These are phyloP conservation scores for Exophiala sp. DNA, from an alignment of 2,329 filamentous ascomycete genomes.

Conservation along the genomic window DNA sequence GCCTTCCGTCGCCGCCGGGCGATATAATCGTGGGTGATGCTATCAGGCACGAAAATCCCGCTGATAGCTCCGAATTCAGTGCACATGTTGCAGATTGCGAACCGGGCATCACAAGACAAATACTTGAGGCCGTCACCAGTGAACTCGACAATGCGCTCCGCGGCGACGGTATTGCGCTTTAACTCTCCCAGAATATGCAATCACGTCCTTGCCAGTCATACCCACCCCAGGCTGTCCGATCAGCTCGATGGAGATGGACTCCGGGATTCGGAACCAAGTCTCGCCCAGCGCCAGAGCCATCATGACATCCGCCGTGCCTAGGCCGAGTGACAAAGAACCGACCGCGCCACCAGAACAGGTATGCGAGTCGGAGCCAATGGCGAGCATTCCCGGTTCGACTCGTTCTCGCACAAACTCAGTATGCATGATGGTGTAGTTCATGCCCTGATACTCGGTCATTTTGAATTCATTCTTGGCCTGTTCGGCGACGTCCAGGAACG, in stretches of 20 bases:
- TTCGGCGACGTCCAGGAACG: conserved; percentile 38
- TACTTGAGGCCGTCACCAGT: conserved; percentile 40
- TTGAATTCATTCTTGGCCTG: conserved; percentile 40
- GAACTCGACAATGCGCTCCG: conserved; percentile 46
- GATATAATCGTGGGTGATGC: conserved; percentile 37
- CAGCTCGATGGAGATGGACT: conserved; percentile 41
- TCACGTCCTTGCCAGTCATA: conserved; percentile 47
- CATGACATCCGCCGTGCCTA: conserved; percentile 46
- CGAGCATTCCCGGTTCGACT: conserved; percentile 44
- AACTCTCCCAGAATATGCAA: conserved; percentile 45
- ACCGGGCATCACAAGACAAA: conserved; percentile 44
- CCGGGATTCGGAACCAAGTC: conserved; percentile 48
- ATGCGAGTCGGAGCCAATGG: conserved; percentile 47
- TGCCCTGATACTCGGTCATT: conserved; percentile 44
- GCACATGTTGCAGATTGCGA: conserved; percentile 49
- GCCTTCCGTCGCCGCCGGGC: conserved; percentile 32
- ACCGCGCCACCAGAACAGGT: conserved; percentile 46
- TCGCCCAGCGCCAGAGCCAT: conserved; percentile 46
- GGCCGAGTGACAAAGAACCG: conserved; percentile 43
- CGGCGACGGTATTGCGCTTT: conserved; percentile 47
- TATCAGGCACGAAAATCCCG: conserved; percentile 42
- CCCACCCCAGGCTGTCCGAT: conserved; percentile 36
- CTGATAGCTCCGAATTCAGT: conserved; percentile 47
- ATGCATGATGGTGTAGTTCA: conserved; percentile 46
- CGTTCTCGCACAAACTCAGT: conserved; percentile 47